phyloP scores from a whole-genome alignment of 1,284 basidiomycete genomes.

The Puccinia horiana region DNA sequence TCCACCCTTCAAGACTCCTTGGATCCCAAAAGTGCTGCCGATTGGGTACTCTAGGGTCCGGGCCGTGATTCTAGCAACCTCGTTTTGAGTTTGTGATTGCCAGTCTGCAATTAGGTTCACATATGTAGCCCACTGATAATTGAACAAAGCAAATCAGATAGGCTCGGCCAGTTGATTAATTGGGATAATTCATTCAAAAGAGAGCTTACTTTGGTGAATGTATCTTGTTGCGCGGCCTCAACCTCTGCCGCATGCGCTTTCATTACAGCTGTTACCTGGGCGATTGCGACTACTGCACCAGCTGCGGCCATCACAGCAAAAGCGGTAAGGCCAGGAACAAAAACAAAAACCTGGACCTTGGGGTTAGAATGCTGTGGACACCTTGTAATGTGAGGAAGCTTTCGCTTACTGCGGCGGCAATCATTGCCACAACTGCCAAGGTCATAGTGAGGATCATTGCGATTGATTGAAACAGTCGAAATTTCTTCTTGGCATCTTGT shows the following conservation, averaged over 20 bases:
- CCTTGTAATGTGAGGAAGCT: background rate
- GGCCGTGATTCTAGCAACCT: background rate
- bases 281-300: slow-evolving; percentile 7
- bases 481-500: background rate
- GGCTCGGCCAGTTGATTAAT: background rate
- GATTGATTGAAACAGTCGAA: background rate
- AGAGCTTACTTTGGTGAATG: slow-evolving; percentile 15
- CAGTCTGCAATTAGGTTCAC: background rate
- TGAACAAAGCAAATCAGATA: background rate
- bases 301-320: slow-evolving; percentile 17
- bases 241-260: background rate
- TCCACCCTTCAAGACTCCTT: background rate
- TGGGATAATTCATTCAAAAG: background rate
- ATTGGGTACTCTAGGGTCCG: background rate
- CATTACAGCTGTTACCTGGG: background rate
- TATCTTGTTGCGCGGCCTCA: background rate
- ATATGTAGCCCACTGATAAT: slow-evolving; percentile 6
- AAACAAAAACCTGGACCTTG: background rate
- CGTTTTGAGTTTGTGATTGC: background rate
- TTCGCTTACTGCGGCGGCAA: background rate
- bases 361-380: background rate
- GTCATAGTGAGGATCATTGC: background rate
- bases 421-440: background rate
- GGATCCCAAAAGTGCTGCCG: background rate
- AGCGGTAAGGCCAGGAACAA: background rate